A percentile compares a stretch with the other conserved stretches of the same genome.
Conservation (phyloP, 805 yeast genomes). For the Saccharomycopsis amapae region DNA sequence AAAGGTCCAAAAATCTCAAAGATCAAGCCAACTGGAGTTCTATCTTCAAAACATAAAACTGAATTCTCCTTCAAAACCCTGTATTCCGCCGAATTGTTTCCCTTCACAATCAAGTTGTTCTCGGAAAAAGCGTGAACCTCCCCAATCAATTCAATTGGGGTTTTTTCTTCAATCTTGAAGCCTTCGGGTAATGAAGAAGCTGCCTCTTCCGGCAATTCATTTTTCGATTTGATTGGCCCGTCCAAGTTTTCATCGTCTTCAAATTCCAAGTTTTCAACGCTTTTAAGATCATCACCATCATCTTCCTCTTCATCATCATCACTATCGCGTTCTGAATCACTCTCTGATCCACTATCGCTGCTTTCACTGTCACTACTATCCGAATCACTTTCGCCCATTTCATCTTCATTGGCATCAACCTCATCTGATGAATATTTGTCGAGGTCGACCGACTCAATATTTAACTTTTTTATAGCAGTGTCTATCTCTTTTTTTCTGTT, state of each 20-base stretch:
- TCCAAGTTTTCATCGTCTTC: slow-evolving; percentile 38
- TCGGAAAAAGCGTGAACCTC: slow-evolving; percentile 62
- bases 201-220: slow-evolving; percentile 64
- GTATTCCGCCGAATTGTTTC: slow-evolving; percentile 74
- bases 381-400: background rate
- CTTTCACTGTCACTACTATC: slow-evolving; percentile 10
- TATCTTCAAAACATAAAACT: slow-evolving; percentile 68
- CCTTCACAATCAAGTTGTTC: slow-evolving; percentile 61
- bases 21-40: slow-evolving; percentile 63
- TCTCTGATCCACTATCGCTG: slow-evolving; percentile 13
- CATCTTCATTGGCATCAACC: background rate
- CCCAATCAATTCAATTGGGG: slow-evolving; percentile 71
- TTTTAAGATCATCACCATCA: slow-evolving; percentile 24
- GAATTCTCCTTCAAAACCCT: slow-evolving; percentile 77
- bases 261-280: slow-evolving; percentile 24
- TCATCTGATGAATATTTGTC: slow-evolving; percentile 9
- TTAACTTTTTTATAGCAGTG: background rate
- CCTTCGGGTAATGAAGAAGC: slow-evolving; percentile 64
- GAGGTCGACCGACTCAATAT: background rate
- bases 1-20: slow-evolving; percentile 89
- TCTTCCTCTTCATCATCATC: slow-evolving; percentile 24
- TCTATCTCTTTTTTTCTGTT: slow-evolving; percentile 9
- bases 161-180: slow-evolving; percentile 48
- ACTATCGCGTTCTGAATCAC: slow-evolving; percentile 29
- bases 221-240: slow-evolving; percentile 72